A percentile compares a stretch with the other conserved stretches of the same genome.
phyloP scores from a whole-genome alignment of 164 flowering plant genomes.

The Tinospora cordifolia region DNA sequence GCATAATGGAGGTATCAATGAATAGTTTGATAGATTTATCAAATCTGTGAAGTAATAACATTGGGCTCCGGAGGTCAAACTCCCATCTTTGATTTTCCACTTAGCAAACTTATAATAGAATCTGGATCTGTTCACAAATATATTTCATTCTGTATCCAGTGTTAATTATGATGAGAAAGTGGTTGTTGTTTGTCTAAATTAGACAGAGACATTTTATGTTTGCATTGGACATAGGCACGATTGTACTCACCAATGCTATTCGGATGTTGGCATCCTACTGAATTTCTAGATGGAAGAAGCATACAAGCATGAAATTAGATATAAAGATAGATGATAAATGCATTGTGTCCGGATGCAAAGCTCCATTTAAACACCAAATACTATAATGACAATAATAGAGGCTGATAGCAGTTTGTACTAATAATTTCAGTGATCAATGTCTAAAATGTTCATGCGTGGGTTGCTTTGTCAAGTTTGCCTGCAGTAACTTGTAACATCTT shows the following conservation, averaged over 20 bases:
- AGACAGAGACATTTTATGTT: not conserved
- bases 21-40: not conserved
- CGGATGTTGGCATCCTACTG: not conserved
- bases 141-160: not conserved
- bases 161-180: constrained; percentile 3
- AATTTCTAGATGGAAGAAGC: not conserved
- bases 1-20: not conserved
- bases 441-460: not conserved
- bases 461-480: not conserved
- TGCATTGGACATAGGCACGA: not conserved
- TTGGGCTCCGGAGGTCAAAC: not conserved
- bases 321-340: not conserved
- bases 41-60: not conserved
- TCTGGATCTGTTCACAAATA: not conserved
- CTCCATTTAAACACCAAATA: not conserved
- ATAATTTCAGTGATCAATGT: not conserved
- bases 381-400: not conserved
- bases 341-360: not conserved
- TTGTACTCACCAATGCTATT: not conserved
- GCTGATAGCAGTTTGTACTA: not conserved
- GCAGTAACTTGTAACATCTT: not conserved
- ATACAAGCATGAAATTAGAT: not conserved
- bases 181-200: constrained; percentile 2
- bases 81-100: not conserved
- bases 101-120: not conserved